Evolutionary conservation across 768 basidiomycete genomes (phyloP).

Genomic region (Phaffia tasmanica): DNA sequence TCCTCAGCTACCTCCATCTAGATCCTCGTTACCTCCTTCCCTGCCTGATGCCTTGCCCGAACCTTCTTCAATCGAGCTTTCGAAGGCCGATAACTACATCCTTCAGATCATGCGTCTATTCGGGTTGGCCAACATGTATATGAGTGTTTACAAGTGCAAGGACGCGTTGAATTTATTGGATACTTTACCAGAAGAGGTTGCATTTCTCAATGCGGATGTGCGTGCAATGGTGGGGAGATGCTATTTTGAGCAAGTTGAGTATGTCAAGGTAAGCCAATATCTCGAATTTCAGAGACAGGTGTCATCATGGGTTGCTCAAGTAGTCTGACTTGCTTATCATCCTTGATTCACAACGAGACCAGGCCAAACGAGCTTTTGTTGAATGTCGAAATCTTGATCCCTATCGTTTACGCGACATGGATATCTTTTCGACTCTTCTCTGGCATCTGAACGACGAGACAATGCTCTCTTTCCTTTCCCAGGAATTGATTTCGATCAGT

Average conservation of each 20-base stretch:
- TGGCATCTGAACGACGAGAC: constrained; percentile 86
- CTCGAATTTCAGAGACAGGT: background rate
- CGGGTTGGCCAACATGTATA: constrained; percentile 62
- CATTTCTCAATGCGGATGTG: constrained; percentile 59
- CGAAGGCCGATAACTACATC: constrained; percentile 70
- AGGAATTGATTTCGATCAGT: constrained; percentile 74
- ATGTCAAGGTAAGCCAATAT: constrained; percentile 57
- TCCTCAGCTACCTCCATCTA: background rate
- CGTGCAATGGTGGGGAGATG: constrained; percentile 73
- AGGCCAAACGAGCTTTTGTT: constrained; percentile 86
- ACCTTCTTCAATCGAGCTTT: constrained; percentile 46
- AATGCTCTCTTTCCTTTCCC: constrained; percentile 80
- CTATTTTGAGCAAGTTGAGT: constrained; percentile 81
- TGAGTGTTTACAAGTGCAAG: constrained; percentile 65
- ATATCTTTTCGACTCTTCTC: constrained; percentile 85
- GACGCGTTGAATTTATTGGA: constrained; percentile 66
- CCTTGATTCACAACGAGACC: constrained; percentile 10
- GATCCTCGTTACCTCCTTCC: constrained; percentile 1
- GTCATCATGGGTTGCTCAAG: background rate
- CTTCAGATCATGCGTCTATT: constrained; percentile 70
- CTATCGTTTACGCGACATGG: constrained; percentile 85
- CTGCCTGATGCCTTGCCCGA: background rate
- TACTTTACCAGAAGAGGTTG: constrained; percentile 59
- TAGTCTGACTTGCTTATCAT: background rate
- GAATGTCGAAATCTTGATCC: constrained; percentile 72